Evolutionary conservation across 257 asterid genomes (phyloP).

Genomic region (Euphrasia confusa): DNA sequence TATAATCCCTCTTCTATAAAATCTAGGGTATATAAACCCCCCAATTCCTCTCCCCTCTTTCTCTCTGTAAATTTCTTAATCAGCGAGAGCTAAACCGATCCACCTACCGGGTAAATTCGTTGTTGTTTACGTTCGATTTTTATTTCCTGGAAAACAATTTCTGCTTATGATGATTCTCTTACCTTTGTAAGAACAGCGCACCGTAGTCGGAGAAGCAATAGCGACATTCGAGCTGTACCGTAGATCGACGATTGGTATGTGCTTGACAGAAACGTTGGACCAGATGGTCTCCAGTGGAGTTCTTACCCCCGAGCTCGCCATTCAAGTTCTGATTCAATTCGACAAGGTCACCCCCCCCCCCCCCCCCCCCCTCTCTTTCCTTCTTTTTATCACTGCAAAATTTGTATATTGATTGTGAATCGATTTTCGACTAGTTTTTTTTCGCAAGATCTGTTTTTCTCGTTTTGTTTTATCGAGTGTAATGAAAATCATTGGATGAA

Average conservation of each 20-base stretch:
- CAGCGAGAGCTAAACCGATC: slow-evolving; percentile 3
- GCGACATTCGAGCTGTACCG: slow-evolving; percentile 93
- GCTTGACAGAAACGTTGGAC: slow-evolving; percentile 86
- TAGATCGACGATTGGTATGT: slow-evolving; percentile 94
- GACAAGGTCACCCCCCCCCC: not conserved
- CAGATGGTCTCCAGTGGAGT: slow-evolving; percentile 51
- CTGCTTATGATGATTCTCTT: slow-evolving; percentile 10
- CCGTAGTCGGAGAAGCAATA: slow-evolving; percentile 40
- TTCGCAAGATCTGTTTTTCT: not conserved
- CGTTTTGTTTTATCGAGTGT: not conserved
- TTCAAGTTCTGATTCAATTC: slow-evolving; percentile 1
- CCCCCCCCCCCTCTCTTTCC: not conserved
- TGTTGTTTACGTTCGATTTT: not conserved
- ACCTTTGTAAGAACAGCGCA: not conserved
- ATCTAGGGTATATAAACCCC: slow-evolving; percentile 82
- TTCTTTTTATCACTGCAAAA: too few species aligned
- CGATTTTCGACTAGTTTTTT: not conserved
- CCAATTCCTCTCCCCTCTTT: slow-evolving; percentile 60
- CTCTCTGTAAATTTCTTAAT: slow-evolving; percentile 20
- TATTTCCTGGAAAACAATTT: slow-evolving; percentile 6
- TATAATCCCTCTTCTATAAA: slow-evolving; percentile 58
- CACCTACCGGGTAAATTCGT: not conserved
- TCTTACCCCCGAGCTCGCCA: not conserved
- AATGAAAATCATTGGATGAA: not conserved
- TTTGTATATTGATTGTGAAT: not conserved